These are phyloP conservation scores for Coniella lustricola DNA, from an alignment of 2,329 filamentous ascomycete genomes.

Conservation along the genomic window DNA sequence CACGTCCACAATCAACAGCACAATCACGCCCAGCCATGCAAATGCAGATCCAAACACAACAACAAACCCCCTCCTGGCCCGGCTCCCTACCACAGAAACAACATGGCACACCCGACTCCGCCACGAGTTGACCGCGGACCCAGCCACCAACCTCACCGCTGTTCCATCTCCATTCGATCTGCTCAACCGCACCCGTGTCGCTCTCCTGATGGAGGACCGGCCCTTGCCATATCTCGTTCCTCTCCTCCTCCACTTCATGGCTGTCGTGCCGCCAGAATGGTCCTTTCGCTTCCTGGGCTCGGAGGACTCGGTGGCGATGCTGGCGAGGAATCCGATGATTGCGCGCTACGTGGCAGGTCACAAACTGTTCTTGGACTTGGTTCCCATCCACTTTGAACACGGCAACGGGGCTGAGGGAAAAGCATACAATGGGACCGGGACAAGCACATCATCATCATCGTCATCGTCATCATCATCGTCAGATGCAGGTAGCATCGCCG, in stretches of 20 bases:
- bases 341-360: conserved; percentile 29
- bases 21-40: no score
- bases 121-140: neutral
- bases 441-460: no score
- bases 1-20: no score
- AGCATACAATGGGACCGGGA: no score
- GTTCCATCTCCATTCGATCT: neutral
- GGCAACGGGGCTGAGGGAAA: no score
- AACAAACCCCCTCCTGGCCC: no score
- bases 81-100: no score
- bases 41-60: no score
- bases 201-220: conserved; percentile 48
- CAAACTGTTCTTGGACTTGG: conserved; percentile 43
- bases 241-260: conserved; percentile 48
- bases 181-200: conserved; percentile 27
- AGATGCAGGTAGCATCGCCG: no score
- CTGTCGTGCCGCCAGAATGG: conserved; percentile 50
- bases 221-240: conserved; percentile 42
- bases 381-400: conserved; percentile 39
- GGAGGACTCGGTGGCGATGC: conserved; percentile 32
- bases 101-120: conserved; percentile 3
- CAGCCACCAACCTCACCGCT: neutral
- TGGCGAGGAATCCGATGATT: conserved; percentile 4
- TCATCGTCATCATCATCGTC: no score
- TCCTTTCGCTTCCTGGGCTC: conserved; percentile 50